Evolutionary conservation across 768 basidiomycete genomes (phyloP).

Genomic region (Rhodotorula kratochvilovae): DNA sequence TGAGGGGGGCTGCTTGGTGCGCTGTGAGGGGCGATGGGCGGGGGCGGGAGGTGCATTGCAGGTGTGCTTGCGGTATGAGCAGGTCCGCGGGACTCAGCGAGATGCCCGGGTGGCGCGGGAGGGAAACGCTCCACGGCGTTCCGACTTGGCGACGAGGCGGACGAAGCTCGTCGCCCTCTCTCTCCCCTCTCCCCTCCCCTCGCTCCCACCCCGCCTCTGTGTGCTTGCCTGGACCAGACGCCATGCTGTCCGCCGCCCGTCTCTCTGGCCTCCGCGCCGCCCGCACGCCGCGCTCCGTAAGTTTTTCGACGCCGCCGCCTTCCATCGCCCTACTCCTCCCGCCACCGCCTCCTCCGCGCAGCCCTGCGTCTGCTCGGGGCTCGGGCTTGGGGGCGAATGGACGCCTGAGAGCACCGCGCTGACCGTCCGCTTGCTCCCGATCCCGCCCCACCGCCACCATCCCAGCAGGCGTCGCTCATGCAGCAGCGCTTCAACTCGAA

Average conservation of each 20-base stretch:
- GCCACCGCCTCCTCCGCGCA: background rate
- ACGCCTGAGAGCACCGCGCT: background rate
- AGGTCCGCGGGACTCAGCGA: no score
- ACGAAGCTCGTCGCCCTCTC: background rate
- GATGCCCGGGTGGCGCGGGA: no score
- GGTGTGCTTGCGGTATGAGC: no score
- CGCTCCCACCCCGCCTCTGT: background rate
- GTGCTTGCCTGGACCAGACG: background rate
- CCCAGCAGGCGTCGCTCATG: constrained; percentile 20
- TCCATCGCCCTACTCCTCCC: background rate
- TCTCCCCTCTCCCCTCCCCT: background rate
- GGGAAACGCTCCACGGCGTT: no score
- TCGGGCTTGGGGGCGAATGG: no score
- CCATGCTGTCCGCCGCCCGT: constrained; percentile 39
- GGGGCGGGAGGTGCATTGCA: no score
- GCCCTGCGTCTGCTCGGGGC: background rate
- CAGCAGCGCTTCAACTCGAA: constrained; percentile 40
- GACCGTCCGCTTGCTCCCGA: background rate
- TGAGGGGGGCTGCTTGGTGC: background rate
- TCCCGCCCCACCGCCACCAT: background rate
- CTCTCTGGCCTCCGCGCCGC: constrained; percentile 33
- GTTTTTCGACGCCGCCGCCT: background rate
- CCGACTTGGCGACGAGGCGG: no score
- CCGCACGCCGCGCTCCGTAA: constrained; percentile 31
- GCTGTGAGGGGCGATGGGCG: no score